phyloP scores from a whole-genome alignment of 768 basidiomycete genomes.

The Porpolomopsis calyptriformis region DNA sequence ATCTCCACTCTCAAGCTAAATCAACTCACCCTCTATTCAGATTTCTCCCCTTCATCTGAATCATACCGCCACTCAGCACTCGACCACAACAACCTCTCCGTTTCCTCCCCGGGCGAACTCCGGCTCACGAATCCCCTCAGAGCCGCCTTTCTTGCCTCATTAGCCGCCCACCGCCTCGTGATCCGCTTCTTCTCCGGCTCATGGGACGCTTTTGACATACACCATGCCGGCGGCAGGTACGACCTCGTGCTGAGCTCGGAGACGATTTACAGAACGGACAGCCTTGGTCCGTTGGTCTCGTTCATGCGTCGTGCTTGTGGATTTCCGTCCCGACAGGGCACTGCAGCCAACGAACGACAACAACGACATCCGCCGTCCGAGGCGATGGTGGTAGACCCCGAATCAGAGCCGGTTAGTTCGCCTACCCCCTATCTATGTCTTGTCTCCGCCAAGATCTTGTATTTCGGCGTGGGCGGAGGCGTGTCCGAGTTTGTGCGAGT shows the following conservation, averaged over 20 bases:
- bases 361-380: not conserved
- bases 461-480: constrained; percentile 94
- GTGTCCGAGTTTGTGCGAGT: constrained; percentile 58
- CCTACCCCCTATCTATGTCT: constrained; percentile 56
- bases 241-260: constrained; percentile 81
- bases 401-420: too few species aligned
- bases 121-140: constrained; percentile 56
- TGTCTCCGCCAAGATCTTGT: constrained; percentile 84
- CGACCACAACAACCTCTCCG: constrained; percentile 9
- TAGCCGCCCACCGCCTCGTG: constrained; percentile 41
- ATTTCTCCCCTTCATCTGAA: constrained; percentile 48
- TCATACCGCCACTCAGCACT: constrained; percentile 30
- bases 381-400: too few species aligned
- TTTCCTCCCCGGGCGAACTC: constrained; percentile 42
- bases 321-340: too few species aligned
- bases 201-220: constrained; percentile 52
- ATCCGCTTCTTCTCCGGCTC: constrained; percentile 75
- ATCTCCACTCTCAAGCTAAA: not conserved
- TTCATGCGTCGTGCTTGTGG: constrained; percentile 35
- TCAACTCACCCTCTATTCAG: constrained; percentile 22
- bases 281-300: constrained; percentile 48
- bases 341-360: not conserved
- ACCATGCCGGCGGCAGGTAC: constrained; percentile 31
- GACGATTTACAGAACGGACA: constrained; percentile 75
- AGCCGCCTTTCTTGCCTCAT: constrained; percentile 49